Base-by-base conservation (phyloP, 345 rosid species). In the Salix dunnii region DNA sequence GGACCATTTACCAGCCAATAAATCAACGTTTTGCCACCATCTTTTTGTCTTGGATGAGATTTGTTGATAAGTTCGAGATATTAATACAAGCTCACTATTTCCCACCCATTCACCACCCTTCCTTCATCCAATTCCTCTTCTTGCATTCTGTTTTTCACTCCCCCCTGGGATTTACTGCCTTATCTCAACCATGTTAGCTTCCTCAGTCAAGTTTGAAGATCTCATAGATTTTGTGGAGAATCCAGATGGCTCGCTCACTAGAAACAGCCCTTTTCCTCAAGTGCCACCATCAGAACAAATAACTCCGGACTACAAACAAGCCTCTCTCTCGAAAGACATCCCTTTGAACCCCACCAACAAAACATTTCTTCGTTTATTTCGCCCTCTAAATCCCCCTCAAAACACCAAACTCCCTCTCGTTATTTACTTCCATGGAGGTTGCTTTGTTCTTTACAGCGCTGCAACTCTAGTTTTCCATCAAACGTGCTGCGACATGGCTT, bases 381-480 rank as follows among this genome's bases (percentile, higher is more conserved):
- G 72, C 76, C 94, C 94, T 6, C 79, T 55, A 17, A 33, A 82
- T 31, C 51, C 82, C 10, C 83, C 87, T 1, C 88, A 86, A 4
- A 88, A 88, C 43, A 10, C 43, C 13, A 40, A 40, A 53, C 88
- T 94, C 28, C 95, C 97, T 0, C 73, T 92, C 77, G 20, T 94
- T 17, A 49, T 94, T 6, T 83, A 88, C 85, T 90, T 83, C 79
- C 97, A 91, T 58, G 98, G 97, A 17, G 97, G 98, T 1, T 94
- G 95, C 6, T 91, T 89, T 71, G 53, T 92, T 72, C 27, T 90
- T 76, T 87, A 38, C 86, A 81, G 90, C 64, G 88, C 87, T 7
- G 78, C 88, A 3, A 71, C 94, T 2, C 49, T 67, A 23, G 74
- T 83, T 21, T 91, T 84, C 65, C 97, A 94, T 40, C 84, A 89